These are phyloP conservation scores for Chaetomium olivaceum DNA, from an alignment of 2,329 filamentous ascomycete genomes.

Conservation along the genomic window DNA sequence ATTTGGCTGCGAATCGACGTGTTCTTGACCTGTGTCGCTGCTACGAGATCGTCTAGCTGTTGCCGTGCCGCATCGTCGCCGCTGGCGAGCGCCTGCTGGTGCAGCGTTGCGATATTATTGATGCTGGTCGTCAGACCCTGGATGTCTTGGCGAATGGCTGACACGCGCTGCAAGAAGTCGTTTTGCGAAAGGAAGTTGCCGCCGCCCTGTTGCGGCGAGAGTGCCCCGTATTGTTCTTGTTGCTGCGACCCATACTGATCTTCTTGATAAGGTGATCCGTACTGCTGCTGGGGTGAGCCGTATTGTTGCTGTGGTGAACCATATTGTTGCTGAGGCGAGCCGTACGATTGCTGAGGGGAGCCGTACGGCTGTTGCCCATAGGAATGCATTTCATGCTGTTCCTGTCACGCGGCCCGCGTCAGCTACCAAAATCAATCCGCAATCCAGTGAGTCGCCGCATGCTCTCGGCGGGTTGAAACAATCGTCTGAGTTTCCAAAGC, in stretches of 20 bases:
- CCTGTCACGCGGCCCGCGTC: conserved; percentile 36
- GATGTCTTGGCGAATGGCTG: conserved; percentile 68
- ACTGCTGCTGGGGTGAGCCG: conserved; percentile 26
- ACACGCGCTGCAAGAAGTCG: conserved; percentile 69
- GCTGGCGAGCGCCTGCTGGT: conserved; percentile 70
- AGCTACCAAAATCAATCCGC: conserved; percentile 9
- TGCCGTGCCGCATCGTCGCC: conserved; percentile 57
- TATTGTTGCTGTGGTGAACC: conserved; percentile 21
- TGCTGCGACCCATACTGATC: conserved; percentile 18
- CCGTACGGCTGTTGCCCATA: conserved; percentile 43
- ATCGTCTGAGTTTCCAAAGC: neutral
- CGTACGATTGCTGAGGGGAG: conserved; percentile 28
- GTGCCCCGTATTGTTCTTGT: conserved; percentile 27
- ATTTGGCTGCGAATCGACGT: conserved; percentile 77
- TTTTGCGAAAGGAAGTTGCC: conserved; percentile 55
- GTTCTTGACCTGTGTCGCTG: conserved; percentile 71
- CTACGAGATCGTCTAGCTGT: conserved; percentile 66
- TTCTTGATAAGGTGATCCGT: neutral
- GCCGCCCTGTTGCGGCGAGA: conserved; percentile 18
- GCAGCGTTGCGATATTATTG: conserved; percentile 65
- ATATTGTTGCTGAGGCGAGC: conserved; percentile 23
- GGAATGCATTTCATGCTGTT: conserved; percentile 58
- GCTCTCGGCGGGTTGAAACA: neutral
- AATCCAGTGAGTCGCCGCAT: neutral
- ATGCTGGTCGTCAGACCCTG: conserved; percentile 66